phyloP scores from a whole-genome alignment of 257 asterid species.

The Solanum ossicruentum region DNA sequence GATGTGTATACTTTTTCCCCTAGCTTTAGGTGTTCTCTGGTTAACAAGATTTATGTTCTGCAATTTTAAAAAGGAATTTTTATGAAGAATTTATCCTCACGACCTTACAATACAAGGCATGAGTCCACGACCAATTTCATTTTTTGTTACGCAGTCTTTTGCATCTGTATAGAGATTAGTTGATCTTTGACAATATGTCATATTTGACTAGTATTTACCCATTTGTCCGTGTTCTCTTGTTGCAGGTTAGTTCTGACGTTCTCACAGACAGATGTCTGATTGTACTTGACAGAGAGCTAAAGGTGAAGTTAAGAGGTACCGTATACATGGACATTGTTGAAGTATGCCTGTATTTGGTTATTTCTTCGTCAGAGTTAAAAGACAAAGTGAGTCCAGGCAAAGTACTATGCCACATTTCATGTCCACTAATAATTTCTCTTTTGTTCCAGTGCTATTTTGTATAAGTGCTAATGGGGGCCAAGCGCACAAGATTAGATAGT shows the following conservation, averaged over 20 bases:
- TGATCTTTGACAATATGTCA: background rate
- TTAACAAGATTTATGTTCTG: background rate
- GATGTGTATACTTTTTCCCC: background rate
- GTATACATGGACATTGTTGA: background rate
- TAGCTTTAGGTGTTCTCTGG: background rate
- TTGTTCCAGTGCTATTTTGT: background rate
- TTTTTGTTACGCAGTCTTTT: background rate
- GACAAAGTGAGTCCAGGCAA: background rate
- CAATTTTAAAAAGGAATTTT: background rate
- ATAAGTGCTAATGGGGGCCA: slow-evolving; percentile 33
- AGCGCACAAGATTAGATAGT: slow-evolving; percentile 1
- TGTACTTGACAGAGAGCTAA: background rate
- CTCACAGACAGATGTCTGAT: background rate
- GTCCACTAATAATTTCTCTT: background rate
- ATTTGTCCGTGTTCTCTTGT: background rate
- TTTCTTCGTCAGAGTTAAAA: background rate
- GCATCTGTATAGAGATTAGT: background rate
- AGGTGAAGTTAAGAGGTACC: background rate
- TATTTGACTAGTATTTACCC: background rate
- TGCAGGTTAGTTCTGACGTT: background rate
- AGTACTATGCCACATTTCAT: background rate
- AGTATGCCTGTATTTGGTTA: background rate
- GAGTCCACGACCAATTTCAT: background rate
- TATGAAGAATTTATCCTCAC: background rate
- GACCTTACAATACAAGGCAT: background rate